phyloP scores from a whole-genome alignment of 805 yeast species.

The Jamesozyma lodderae region DNA sequence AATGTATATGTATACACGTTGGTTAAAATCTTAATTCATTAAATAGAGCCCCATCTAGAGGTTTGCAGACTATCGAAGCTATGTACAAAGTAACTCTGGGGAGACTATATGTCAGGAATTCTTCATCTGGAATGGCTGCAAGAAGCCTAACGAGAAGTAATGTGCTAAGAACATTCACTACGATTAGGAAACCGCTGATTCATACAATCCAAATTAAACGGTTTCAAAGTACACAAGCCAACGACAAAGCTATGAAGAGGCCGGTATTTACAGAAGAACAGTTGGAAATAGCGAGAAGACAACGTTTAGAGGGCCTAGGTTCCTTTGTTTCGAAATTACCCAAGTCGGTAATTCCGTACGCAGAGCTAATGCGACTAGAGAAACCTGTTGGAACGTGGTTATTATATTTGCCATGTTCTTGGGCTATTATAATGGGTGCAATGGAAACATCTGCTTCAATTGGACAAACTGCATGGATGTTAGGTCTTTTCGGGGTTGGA shows the following conservation, averaged over 20 bases:
- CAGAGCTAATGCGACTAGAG: slow-evolving; percentile 84
- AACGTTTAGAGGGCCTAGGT: slow-evolving; percentile 41
- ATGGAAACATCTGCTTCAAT: slow-evolving; percentile 62
- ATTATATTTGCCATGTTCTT: slow-evolving; percentile 73
- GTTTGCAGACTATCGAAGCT: no score
- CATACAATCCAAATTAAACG: no score
- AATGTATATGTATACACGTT: no score
- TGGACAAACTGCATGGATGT: slow-evolving; percentile 47
- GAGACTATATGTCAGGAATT: no score
- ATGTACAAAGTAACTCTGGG: no score
- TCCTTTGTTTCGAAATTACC: slow-evolving; percentile 59
- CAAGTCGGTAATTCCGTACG: slow-evolving; percentile 70
- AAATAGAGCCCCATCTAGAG: no score
- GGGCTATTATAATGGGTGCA: slow-evolving; percentile 92
- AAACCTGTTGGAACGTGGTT: slow-evolving; percentile 94
- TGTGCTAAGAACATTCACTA: no score
- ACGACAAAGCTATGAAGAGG: no score
- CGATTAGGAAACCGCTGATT: no score
- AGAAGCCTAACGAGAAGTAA: no score
- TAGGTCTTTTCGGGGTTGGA: slow-evolving; percentile 72
- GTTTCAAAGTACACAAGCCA: not conserved
- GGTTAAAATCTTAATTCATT: no score
- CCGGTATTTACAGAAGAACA: slow-evolving; percentile 23
- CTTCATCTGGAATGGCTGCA: no score
- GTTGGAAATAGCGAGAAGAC: slow-evolving; percentile 36